A percentile compares a stretch with the other conserved stretches of the same genome.
These are phyloP conservation scores for Daldinia concentrica DNA, from an alignment of 495 filamentous ascomycete species.

Conservation along the genomic window DNA sequence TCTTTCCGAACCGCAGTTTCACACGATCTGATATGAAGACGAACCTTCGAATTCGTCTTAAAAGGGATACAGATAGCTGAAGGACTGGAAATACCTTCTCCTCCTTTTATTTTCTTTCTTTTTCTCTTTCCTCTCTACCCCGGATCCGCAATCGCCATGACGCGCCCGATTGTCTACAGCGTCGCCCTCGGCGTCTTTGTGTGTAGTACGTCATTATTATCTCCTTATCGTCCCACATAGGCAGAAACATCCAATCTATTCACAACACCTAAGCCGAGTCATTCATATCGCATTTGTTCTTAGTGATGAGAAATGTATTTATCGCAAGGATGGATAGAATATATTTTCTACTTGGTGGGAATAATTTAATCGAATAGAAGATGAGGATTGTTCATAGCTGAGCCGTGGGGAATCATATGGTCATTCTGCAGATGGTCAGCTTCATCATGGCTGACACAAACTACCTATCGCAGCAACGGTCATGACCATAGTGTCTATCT, in stretches of 20 bases:
- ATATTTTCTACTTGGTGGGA: neutral
- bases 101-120: neutral
- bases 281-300: neutral
- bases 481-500: constrained; percentile 77
- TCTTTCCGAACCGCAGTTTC: constrained; percentile 17
- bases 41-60: constrained; percentile 7
- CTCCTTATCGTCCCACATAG: constrained; percentile 23
- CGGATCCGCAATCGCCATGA: constrained; percentile 50
- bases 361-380: constrained; percentile 2
- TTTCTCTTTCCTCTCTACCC: constrained; percentile 5
- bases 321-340: neutral
- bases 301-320: neutral
- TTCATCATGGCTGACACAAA: neutral
- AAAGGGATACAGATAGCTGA: constrained; percentile 19
- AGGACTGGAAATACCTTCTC: constrained; percentile 14
- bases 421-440: neutral
- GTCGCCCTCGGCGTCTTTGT: constrained; percentile 66
- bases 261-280: constrained; percentile 3
- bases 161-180: constrained; percentile 63
- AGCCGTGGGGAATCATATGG: neutral
- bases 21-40: constrained; percentile 22
- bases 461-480: constrained; percentile 67
- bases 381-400: neutral
- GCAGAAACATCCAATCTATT: constrained; percentile 32
- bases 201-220: constrained; percentile 61